A percentile compares a stretch with the other conserved stretches of the same genome.
phyloP scores from a whole-genome alignment of 2,329 filamentous ascomycete species.

The Pyrenophora seminiperda region DNA sequence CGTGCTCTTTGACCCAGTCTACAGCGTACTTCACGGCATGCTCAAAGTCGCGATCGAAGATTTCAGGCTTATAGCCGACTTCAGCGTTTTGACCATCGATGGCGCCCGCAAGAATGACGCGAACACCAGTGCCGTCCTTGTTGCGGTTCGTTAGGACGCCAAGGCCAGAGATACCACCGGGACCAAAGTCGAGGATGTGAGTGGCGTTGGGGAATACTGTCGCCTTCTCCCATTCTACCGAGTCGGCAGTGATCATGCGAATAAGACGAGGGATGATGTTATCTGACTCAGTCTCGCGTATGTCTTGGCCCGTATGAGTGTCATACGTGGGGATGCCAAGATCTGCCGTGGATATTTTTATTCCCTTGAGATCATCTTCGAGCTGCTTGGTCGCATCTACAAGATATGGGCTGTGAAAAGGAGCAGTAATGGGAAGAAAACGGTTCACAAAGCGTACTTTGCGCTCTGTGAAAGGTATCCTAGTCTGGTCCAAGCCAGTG shows the following conservation, averaged over 20 bases:
- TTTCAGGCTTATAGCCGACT: conserved; percentile 95
- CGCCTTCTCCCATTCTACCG: conserved; percentile 95
- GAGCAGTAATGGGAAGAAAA: conserved; percentile 95
- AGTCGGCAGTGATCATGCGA: conserved; percentile 90
- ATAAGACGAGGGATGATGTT: conserved; percentile 86
- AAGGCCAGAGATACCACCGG: conserved; percentile 93
- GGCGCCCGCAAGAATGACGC: conserved; percentile 92
- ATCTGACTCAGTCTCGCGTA: conserved; percentile 69
- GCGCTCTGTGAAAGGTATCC: conserved; percentile 91
- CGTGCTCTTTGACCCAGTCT: conserved; percentile 97
- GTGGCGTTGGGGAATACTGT: conserved; percentile 90
- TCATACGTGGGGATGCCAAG: conserved; percentile 87
- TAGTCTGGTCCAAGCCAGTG: conserved; percentile 94
- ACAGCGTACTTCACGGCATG: conserved; percentile 93
- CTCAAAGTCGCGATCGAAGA: conserved; percentile 95
- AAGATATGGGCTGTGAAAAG: conserved; percentile 97
- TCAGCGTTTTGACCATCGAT: conserved; percentile 88
- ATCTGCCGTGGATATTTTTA: conserved; percentile 73
- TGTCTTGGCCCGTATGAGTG: conserved; percentile 77
- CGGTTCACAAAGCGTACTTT: conserved; percentile 97
- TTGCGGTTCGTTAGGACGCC: conserved; percentile 97
- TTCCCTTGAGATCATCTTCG: conserved; percentile 82
- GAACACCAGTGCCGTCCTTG: conserved; percentile 97
- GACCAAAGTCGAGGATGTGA: conserved; percentile 95
- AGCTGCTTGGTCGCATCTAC: conserved; percentile 80